Conservation (phyloP, 208 protist species). For the Acanthamoeba lenticulata region DNA sequence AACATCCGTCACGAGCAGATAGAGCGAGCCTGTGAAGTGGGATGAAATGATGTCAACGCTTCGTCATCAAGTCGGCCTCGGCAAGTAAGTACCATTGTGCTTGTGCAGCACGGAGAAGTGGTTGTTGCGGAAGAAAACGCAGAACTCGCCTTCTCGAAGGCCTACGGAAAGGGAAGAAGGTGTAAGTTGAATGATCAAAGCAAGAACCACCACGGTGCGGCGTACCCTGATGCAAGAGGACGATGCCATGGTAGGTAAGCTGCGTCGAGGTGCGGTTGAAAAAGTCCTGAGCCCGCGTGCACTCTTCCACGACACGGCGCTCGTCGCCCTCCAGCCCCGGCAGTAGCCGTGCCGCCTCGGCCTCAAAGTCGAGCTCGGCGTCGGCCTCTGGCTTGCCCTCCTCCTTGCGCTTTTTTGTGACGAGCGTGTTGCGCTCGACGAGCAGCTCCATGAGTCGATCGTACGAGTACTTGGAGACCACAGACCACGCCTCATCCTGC, state of each 20-base stretch:
- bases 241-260: constrained; percentile 29
- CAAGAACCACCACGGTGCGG: not conserved
- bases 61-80: not conserved
- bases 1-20: constrained; percentile 14
- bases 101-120: constrained; percentile 50
- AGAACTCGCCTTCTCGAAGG: constrained; percentile 29
- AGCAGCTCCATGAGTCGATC: constrained; percentile 29
- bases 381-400: not conserved
- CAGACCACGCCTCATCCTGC: not conserved
- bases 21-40: not conserved
- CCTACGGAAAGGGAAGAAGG: not conserved
- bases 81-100: not conserved
- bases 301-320: not conserved
- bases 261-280: not conserved
- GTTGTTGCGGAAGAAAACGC: constrained; percentile 62
- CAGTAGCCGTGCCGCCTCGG: not conserved
- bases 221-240: constrained; percentile 28
- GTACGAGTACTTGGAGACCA: constrained; percentile 27
- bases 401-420: not conserved
- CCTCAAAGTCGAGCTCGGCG: not conserved
- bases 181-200: not conserved
- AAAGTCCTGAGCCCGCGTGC: not conserved
- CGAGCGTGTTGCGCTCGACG: not conserved
- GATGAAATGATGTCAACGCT: too few relatives aligned
- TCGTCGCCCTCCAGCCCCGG: not conserved